Evolutionary conservation across 257 asterid genomes (phyloP).

Genomic region (Vinca minor): DNA sequence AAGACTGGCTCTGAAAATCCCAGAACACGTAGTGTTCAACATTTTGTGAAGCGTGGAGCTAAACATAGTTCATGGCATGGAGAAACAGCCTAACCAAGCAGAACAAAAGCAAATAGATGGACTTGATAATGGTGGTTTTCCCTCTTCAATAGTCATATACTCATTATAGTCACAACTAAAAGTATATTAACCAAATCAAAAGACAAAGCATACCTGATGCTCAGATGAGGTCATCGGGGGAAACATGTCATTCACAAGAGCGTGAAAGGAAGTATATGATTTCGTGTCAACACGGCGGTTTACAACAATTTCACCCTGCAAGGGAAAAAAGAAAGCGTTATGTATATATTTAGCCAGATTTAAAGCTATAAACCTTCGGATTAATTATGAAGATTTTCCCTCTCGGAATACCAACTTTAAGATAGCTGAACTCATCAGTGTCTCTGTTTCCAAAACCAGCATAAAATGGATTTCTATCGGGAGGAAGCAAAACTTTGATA

Average conservation of each 20-base stretch:
- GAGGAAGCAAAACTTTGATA: slow-evolving; percentile 83
- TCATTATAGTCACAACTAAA: background rate
- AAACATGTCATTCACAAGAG: slow-evolving; percentile 77
- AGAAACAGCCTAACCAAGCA: background rate
- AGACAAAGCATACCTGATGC: slow-evolving; percentile 46
- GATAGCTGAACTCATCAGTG: slow-evolving; percentile 90
- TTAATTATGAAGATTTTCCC: slow-evolving; percentile 87
- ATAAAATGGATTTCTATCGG: slow-evolving; percentile 75
- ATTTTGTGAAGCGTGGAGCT: background rate
- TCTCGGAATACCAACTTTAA: slow-evolving; percentile 83
- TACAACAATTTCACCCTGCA: slow-evolving; percentile 84
- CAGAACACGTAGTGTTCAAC: background rate
- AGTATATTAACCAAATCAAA: background rate
- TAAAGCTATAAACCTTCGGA: slow-evolving; percentile 60
- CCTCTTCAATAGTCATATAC: background rate
- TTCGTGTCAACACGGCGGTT: slow-evolving; percentile 61
- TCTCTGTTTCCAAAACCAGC: slow-evolving; percentile 99
- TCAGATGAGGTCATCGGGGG: slow-evolving; percentile 53
- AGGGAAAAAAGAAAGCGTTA: slow-evolving; percentile 5
- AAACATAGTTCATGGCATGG: background rate
- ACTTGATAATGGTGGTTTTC: background rate
- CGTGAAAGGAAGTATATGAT: slow-evolving; percentile 60
- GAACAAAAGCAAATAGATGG: background rate
- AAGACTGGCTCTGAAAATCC: background rate
- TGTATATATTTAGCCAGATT: background rate